These are phyloP conservation scores for Tephrocybe sp. DNA, from an alignment of 768 basidiomycete species.

Conservation along the genomic window DNA sequence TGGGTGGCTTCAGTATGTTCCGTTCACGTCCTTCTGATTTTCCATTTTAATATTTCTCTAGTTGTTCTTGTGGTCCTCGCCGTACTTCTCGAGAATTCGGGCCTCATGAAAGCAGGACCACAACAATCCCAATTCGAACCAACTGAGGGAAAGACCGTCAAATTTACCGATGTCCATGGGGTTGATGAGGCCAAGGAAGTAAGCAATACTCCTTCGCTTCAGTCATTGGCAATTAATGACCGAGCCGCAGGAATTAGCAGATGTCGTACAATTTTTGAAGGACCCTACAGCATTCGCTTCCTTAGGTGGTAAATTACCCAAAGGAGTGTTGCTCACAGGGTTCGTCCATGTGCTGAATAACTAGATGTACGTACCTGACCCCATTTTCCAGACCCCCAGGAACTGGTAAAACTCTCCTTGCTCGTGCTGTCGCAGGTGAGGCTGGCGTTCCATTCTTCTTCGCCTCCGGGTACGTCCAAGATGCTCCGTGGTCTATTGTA, in stretches of 20 bases:
- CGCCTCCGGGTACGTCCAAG: constrained; percentile 72
- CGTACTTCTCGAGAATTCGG: constrained; percentile 90
- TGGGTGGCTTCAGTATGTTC: constrained; percentile 67
- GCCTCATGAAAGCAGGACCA: constrained; percentile 86
- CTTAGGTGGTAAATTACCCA: constrained; percentile 92
- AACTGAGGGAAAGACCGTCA: constrained; percentile 76
- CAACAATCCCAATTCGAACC: constrained; percentile 84
- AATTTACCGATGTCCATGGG: constrained; percentile 95
- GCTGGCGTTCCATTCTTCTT: constrained; percentile 98
- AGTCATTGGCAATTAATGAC: constrained; percentile 5
- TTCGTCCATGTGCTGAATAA: constrained; percentile 20
- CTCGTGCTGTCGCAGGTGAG: constrained; percentile 95
- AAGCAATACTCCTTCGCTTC: constrained; percentile 18
- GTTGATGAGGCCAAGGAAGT: constrained; percentile 97
- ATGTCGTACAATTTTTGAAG: constrained; percentile 93
- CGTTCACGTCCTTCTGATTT: neutral
- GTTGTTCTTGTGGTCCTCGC: constrained; percentile 86
- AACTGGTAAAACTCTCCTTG: constrained; percentile 98
- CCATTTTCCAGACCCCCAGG: constrained; percentile 63
- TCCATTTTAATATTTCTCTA: constrained; percentile 23
- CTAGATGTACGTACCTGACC: neutral
- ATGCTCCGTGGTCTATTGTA: constrained; percentile 1
- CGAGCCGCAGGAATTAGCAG: constrained; percentile 81
- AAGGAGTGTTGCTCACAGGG: constrained; percentile 91
- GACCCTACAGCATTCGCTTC: constrained; percentile 89